A percentile compares a stretch with the other conserved stretches of the same genome.
Conservation (phyloP, 2,329 filamentous ascomycete genomes). For the Ascochyta rabiei region DNA sequence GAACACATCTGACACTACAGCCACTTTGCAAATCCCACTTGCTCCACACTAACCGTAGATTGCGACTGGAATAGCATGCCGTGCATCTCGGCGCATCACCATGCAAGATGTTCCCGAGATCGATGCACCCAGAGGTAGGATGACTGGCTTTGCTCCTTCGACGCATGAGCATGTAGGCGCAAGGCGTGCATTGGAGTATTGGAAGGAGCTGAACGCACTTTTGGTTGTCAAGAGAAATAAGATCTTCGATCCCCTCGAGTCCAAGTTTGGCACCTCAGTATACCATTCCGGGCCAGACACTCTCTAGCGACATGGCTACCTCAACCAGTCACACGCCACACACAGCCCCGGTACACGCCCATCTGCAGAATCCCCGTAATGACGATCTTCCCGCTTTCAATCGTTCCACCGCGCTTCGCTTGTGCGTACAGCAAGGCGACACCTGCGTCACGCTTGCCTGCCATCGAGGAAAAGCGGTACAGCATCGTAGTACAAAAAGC, state of each 20-base stretch:
- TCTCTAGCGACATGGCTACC: background rate
- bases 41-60: slow-evolving; percentile 4
- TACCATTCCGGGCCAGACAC: slow-evolving; percentile 1
- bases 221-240: background rate
- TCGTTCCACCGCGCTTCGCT: slow-evolving; percentile 2
- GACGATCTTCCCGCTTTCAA: slow-evolving; percentile 11
- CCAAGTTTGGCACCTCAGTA: slow-evolving; percentile 3
- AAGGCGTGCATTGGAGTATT: slow-evolving; percentile 6
- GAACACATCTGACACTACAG: slow-evolving; percentile 6
- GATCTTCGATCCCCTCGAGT: background rate
- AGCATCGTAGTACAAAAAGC: slow-evolving; percentile 7
- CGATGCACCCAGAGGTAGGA: slow-evolving; percentile 4
- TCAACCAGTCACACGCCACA: background rate
- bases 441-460: slow-evolving; percentile 12
- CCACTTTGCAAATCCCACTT: slow-evolving; percentile 4
- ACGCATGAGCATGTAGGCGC: background rate
- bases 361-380: slow-evolving; percentile 8
- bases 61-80: slow-evolving; percentile 13
- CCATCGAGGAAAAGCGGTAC: slow-evolving; percentile 3
- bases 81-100: background rate
- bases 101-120: slow-evolving; percentile 20
- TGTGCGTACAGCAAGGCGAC: slow-evolving; percentile 8
- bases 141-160: slow-evolving; percentile 10
- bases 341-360: background rate
- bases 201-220: slow-evolving; percentile 1